Evolutionary conservation across 2,329 filamentous ascomycete species (phyloP), one percentile per base, ranked within the genome.

Genomic region (Leptodontidium sp.): DNA sequence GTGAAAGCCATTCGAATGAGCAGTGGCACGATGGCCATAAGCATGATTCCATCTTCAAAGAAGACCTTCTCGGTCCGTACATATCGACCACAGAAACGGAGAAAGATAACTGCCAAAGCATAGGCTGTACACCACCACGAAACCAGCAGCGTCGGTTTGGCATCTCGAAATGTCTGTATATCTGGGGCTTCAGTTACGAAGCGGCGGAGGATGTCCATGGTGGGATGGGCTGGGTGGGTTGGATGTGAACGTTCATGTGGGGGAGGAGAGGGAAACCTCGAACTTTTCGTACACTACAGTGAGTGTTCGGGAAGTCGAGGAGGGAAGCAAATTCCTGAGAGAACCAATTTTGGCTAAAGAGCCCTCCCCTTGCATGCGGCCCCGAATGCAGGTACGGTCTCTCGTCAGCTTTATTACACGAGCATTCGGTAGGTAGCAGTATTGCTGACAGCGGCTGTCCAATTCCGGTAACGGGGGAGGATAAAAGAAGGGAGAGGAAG

Each of bases 101-200:
- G 82, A 52, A 94, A 80, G 73, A 99, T 97, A 77, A 97, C 93
- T 71, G 90, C 87, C 55, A 94, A 84, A 72, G 93, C 91, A 79
- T 95, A 95, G 12, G 88, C 84, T 50, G 93, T 95, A 72, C 91
- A 93, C 94, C 95, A 98, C 94, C 94, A 98, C 80, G 92, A 94
- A 74, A 97, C 93, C 71, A 98, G 86, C 47, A 98, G 84, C 0
- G 93, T 97, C 17, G 95, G 93, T 79, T 97, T 96, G 81, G 94
- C 90, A 61, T 86, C 71, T 59, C 72, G 67, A 64, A 73, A 75
- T 8, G 58, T 65, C 59, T 69, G 71, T 12, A 69, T 62, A 14
- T 70, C 74, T 9, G 77, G 77, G 57, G 75, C 70, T 38, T 68
- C 64, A 63, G 47, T 70, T 24, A 63, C 61, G 64, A 75, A 67